phyloP scores from a whole-genome alignment of 768 basidiomycete species.

The Boletus rufocinnamomeus region DNA sequence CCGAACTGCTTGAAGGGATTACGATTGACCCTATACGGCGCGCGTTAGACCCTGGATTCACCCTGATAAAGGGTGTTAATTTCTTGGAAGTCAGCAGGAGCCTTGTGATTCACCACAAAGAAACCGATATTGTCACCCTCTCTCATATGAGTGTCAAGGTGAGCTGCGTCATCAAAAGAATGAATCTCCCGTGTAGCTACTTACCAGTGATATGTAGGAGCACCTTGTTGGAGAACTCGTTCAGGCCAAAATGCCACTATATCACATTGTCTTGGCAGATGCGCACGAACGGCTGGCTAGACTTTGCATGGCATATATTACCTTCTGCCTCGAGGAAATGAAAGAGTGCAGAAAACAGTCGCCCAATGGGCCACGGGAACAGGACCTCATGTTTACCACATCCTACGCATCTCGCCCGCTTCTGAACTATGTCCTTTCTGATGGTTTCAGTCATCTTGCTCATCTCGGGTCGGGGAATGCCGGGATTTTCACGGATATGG shows the following conservation, averaged over 20 bases:
- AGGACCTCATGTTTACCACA: not conserved
- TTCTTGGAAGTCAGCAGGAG: constrained; percentile 8
- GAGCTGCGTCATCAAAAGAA: not conserved
- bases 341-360: not conserved
- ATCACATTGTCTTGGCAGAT: constrained; percentile 13
- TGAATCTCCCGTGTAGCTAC: not conserved
- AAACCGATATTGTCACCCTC: constrained; percentile 18
- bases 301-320: constrained; percentile 15
- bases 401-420: not conserved
- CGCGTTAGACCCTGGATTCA: constrained; percentile 3
- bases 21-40: constrained; percentile 1
- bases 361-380: not conserved
- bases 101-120: constrained; percentile 12
- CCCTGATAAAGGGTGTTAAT: not conserved
- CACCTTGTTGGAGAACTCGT: constrained; percentile 16
- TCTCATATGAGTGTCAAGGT: constrained; percentile 26
- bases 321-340: constrained; percentile 7
- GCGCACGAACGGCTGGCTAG: no score
- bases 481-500: constrained; percentile 4
- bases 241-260: not conserved
- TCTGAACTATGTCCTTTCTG: constrained; percentile 11
- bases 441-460: constrained; percentile 13
- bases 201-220: not conserved
- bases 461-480: not conserved
- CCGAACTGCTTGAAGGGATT: constrained; percentile 13